phyloP scores from a whole-genome alignment of 202 grass and related monocot species.

The Zoysia matrella region DNA sequence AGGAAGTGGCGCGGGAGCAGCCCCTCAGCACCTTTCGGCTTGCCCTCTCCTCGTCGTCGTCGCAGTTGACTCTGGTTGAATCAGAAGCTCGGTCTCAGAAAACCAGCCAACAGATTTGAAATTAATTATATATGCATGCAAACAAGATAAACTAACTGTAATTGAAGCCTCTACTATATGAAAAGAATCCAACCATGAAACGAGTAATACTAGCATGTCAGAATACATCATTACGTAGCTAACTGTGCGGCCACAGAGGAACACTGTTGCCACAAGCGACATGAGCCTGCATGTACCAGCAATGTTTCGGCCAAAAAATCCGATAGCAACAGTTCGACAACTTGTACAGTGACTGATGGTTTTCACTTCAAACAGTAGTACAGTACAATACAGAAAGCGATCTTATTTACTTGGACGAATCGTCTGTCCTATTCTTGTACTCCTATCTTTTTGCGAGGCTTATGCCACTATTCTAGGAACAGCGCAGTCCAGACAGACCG shows the following conservation, averaged over 20 bases:
- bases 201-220: too few relatives aligned
- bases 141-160: too few relatives aligned
- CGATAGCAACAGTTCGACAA: background rate
- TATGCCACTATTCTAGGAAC: conserved; percentile 16
- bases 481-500: background rate
- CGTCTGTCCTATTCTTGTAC: too few relatives aligned
- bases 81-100: background rate
- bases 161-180: too few relatives aligned
- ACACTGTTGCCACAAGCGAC: too few relatives aligned
- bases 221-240: too few relatives aligned
- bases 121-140: too few relatives aligned
- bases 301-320: conserved; percentile 5
- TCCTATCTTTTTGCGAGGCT: background rate
- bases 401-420: background rate
- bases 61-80: conserved; percentile 60
- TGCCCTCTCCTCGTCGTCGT: conserved; percentile 86
- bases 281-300: too few relatives aligned
- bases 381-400: conserved; percentile 4
- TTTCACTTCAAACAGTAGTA: background rate
- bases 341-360: too few relatives aligned
- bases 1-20: conserved; percentile 73
- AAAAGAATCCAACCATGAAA: too few relatives aligned
- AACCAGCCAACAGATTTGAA: background rate
- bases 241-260: too few relatives aligned
- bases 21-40: conserved; percentile 89